phyloP scores from a whole-genome alignment of 345 rosid genomes.

The Schrenkiella parvula region DNA sequence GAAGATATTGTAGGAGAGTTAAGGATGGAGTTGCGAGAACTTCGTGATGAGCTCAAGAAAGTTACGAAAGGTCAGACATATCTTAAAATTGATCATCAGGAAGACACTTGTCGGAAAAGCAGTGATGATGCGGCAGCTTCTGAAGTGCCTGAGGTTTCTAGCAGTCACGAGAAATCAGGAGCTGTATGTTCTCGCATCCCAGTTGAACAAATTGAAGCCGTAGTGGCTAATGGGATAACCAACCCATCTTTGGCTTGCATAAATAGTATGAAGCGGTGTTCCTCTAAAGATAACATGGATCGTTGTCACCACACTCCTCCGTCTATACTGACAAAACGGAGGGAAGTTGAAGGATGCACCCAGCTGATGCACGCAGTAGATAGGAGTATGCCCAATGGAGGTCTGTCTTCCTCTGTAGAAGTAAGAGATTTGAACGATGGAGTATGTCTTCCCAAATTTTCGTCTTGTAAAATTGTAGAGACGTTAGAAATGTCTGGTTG shows the following conservation, averaged over 20 bases:
- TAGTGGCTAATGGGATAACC: conserved; percentile 33
- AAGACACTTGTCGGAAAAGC: neutral
- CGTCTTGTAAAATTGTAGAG: conserved; percentile 10
- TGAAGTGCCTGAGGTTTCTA: conserved; percentile 25
- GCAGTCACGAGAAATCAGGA: conserved; percentile 29
- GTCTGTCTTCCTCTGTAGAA: conserved; percentile 17
- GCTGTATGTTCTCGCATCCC: conserved; percentile 34
- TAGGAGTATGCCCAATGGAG: conserved; percentile 33
- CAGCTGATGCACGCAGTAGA: conserved; percentile 60
- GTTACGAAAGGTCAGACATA: conserved; percentile 22
- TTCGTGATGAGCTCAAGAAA: conserved; percentile 59
- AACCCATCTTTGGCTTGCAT: conserved; percentile 29
- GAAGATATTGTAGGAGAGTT: conserved; percentile 83
- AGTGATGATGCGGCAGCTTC: conserved; percentile 27
- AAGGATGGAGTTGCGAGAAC: conserved; percentile 61
- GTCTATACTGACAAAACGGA: conserved; percentile 61
- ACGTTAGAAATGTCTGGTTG: conserved; percentile 7
- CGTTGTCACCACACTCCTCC: conserved; percentile 54
- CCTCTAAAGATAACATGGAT: conserved; percentile 41
- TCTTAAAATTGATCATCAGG: conserved; percentile 1
- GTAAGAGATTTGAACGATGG: conserved; percentile 7
- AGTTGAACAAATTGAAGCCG: conserved; percentile 23
- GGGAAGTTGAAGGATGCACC: conserved; percentile 56
- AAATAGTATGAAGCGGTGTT: conserved; percentile 36
- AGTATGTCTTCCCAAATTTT: neutral